Evolutionary conservation across 2,329 filamentous ascomycete species (phyloP), one percentile per base, ranked within the genome.

Genomic region (Penicillium hesseltinei): DNA sequence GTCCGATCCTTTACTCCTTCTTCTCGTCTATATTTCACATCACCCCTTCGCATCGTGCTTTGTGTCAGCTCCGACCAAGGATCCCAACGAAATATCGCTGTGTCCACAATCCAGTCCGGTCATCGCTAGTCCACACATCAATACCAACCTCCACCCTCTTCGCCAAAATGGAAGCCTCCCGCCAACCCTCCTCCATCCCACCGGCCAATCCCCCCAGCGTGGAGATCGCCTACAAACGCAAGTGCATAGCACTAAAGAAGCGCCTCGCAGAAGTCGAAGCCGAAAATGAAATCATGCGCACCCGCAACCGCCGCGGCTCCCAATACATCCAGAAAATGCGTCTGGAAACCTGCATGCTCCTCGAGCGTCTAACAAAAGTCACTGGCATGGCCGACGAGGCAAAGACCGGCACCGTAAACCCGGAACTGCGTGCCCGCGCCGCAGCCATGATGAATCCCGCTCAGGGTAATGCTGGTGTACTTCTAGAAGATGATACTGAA

Each of bases 181-280:
- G 62, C 39, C 58, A 66, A 38, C 46, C 67, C 33, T 60, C 62
- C 38, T 65, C 67, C 45, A 56, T 65, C 62, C 71, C 58, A 72
- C 66, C 70, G 33, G 60, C 80, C 13, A 83, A 87, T 56, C 91
- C 93, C 21, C 93, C 94, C 17, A 96, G 92, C 17, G 92, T 97
- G 62, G 93, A 99, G 77, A 89, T 93, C 73, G 92, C 93, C 50
- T 99, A 97, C 77, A 92, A 94, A 69, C 86, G 91, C 63, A 97
- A 99, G 85, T 97, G 93, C 75, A 91, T 97, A 72, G 90, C 95
- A 68, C 84, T 99, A 23, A 95, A 95, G 78, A 89, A 91, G 68
- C 89, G 94, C 60, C 90, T 94, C 62, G 89, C 88, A 73, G 92
- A 97, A 73, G 91, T 97, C 67, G 92, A 97, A 73, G 87, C 91